Percentiles rank a stretch among this genome's conserved stretches.
These are phyloP conservation scores for Mucuna pruriens DNA, from an alignment of 306 rosid genomes.

Conservation along the genomic window DNA sequence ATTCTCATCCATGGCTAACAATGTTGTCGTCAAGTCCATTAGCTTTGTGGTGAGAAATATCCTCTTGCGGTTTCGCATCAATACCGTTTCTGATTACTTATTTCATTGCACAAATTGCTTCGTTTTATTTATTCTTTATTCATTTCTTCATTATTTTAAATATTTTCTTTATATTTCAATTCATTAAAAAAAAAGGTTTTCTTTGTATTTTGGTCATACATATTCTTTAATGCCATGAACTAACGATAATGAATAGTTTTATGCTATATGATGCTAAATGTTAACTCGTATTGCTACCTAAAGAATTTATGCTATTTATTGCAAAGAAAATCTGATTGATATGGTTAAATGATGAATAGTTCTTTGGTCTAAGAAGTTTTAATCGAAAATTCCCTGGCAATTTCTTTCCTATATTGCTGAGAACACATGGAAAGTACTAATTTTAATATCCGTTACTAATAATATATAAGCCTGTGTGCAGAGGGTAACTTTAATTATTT, in stretches of 20 bases:
- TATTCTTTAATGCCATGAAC: neutral
- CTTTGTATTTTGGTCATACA: neutral
- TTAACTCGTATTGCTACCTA: neutral
- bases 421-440: neutral
- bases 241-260: neutral
- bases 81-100: neutral
- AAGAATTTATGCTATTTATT: neutral
- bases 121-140: neutral
- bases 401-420: neutral
- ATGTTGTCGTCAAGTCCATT: constrained; percentile 58
- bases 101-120: neutral
- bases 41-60: constrained; percentile 61
- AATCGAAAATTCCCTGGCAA: neutral
- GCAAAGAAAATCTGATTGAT: neutral
- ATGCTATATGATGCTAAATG: neutral
- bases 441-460: no score
- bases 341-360: neutral
- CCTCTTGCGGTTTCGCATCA: neutral
- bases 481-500: neutral
- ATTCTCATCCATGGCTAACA: constrained; percentile 57
- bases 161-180: neutral
- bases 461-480: neutral
- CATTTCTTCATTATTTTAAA: neutral
- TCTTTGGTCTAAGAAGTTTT: neutral
- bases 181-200: neutral